Conservation (phyloP, 257 asterid species). For the Coffea eugenioides region DNA sequence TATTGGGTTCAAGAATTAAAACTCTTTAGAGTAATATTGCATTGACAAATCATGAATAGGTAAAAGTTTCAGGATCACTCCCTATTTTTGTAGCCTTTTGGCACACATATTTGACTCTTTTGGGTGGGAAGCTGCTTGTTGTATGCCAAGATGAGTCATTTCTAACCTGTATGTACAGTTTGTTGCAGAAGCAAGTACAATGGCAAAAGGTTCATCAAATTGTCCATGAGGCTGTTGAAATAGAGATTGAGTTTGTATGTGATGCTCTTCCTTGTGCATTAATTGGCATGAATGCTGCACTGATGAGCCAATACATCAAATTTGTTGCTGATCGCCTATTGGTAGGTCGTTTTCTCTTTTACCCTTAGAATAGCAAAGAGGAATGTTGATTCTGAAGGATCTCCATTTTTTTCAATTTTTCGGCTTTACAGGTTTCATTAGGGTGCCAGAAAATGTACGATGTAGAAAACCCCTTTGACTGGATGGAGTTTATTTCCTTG, state of each 20-base stretch:
- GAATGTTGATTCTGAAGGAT: not conserved
- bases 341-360: conserved; percentile 34
- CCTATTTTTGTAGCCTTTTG: too few relatives aligned
- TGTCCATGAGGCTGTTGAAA: conserved; percentile 79
- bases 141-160: not conserved
- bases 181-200: conserved; percentile 48
- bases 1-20: not conserved
- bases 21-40: not conserved
- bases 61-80: not conserved
- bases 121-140: not conserved
- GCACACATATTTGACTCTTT: not conserved
- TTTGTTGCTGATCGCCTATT: conserved; percentile 75
- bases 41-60: not conserved
- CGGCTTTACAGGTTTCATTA: conserved; percentile 50
- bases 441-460: conserved; percentile 57
- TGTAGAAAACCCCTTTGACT: conserved; percentile 71
- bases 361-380: not conserved
- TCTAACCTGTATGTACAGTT: conserved; percentile 34
- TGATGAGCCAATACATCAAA: conserved; percentile 70
- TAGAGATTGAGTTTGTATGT: conserved; percentile 67
- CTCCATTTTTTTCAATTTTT: not conserved
- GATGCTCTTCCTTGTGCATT: conserved; percentile 88
- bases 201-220: conserved; percentile 60
- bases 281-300: conserved; percentile 66
- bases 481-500: conserved; percentile 82